Conservation (phyloP, 371 early-diverging fungal genomes). For the Haplosporangium sp. region DNA sequence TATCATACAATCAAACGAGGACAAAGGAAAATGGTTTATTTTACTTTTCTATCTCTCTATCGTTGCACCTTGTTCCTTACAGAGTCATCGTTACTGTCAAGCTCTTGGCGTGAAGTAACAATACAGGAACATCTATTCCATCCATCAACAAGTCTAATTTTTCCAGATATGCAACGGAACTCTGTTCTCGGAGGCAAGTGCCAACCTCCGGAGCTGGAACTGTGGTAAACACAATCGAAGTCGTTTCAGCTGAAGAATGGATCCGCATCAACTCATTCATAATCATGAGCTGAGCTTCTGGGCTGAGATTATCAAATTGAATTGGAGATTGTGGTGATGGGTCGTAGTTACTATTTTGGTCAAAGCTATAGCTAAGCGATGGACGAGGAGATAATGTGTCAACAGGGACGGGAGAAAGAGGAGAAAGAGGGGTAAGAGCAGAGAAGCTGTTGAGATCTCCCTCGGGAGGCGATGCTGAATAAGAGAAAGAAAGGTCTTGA, state of each 20-base stretch:
- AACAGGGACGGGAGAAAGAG: not conserved
- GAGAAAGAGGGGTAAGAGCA: not conserved
- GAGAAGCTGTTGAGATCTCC: not conserved
- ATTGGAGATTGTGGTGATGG: constrained; percentile 7
- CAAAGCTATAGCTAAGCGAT: not conserved
- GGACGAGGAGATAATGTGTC: not conserved
- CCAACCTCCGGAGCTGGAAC: constrained; percentile 68
- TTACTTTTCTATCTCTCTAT: not conserved
- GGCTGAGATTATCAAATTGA: constrained; percentile 65
- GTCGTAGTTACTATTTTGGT: not conserved
- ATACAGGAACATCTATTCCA: constrained; percentile 61
- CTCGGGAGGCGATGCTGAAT: not conserved
- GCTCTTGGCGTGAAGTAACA: constrained; percentile 69
- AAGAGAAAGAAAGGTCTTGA: not conserved
- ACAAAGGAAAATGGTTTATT: not conserved
- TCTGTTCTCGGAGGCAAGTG: constrained; percentile 54
- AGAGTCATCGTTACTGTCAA: constrained; percentile 70
- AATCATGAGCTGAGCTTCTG: constrained; percentile 61
- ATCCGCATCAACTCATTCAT: constrained; percentile 68
- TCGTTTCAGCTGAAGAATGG: constrained; percentile 56
- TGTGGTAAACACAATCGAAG: constrained; percentile 66
- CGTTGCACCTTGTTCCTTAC: constrained; percentile 18
- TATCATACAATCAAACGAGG: not conserved
- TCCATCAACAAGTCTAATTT: constrained; percentile 61
- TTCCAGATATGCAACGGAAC: constrained; percentile 59